Percentiles rank a stretch among this genome's conserved stretches.
These are phyloP conservation scores for Schizonepeta tenuifolia DNA, from an alignment of 257 asterid genomes.

Conservation along the genomic window DNA sequence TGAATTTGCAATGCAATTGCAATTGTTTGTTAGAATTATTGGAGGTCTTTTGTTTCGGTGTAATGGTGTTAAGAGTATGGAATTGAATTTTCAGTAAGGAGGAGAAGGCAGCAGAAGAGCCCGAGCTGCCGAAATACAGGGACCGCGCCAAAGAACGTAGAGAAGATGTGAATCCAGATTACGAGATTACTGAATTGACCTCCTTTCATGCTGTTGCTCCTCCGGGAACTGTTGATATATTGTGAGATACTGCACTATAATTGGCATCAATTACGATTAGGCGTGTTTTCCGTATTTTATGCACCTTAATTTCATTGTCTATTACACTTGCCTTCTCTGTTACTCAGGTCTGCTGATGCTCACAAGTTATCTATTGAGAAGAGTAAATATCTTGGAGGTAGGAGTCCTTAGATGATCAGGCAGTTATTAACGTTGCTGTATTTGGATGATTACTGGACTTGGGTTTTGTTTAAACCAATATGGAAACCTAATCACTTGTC, in stretches of 20 bases:
- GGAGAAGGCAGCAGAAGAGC: conserved; percentile 84
- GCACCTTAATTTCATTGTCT: conserved; percentile 16
- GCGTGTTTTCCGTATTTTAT: neutral
- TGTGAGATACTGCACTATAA: conserved; percentile 43
- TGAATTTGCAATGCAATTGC: neutral
- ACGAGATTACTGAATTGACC: conserved; percentile 81
- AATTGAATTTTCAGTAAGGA: conserved; percentile 58
- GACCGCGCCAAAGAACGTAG: conserved; percentile 97
- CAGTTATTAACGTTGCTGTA: conserved; percentile 4
- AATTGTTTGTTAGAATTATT: conserved; percentile 3
- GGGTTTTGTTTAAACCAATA: neutral
- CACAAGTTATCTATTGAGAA: conserved; percentile 96
- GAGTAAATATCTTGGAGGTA: conserved; percentile 99
- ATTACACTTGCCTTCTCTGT: conserved; percentile 17
- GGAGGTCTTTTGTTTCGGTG: conserved; percentile 15
- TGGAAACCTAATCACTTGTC: conserved; percentile 21
- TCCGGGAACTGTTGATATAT: conserved; percentile 82
- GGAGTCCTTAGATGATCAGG: conserved; percentile 24
- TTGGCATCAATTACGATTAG: neutral
- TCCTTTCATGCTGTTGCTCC: conserved; percentile 97
- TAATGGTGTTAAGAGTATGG: conserved; percentile 28
- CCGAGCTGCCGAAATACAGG: conserved; percentile 82
- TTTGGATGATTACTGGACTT: neutral
- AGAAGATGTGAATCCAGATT: conserved; percentile 97
- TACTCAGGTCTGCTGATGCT: conserved; percentile 81